These are phyloP conservation scores for Davidsoniella neocaledoniae DNA, from an alignment of 2,329 filamentous ascomycete species.

Conservation along the genomic window DNA sequence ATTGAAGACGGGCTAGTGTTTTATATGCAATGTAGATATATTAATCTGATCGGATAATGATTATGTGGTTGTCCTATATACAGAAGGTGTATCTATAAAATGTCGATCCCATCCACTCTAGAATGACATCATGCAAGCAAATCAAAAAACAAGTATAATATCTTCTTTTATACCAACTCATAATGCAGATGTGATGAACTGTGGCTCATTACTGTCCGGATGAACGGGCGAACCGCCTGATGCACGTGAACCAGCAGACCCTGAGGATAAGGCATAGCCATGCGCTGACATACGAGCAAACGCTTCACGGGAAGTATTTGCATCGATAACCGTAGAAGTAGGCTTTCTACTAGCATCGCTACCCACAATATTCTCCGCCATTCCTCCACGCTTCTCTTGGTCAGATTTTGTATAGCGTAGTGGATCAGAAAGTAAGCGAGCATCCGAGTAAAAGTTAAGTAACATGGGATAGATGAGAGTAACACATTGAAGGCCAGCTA, in stretches of 20 bases:
- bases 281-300: background rate
- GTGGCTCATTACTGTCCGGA: too few species aligned
- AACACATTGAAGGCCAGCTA: constrained; percentile 34
- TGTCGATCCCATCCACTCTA: too few species aligned
- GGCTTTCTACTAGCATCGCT: background rate
- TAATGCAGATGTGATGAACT: too few species aligned
- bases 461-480: constrained; percentile 33
- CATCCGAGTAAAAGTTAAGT: constrained; percentile 29
- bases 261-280: background rate
- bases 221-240: too few species aligned
- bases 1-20: background rate
- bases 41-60: too few species aligned
- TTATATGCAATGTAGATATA: background rate
- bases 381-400: background rate
- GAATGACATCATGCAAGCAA: too few species aligned
- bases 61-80: too few species aligned
- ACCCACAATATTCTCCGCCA: background rate
- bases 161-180: too few species aligned
- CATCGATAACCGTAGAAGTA: background rate
- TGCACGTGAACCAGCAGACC: background rate
- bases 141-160: too few species aligned
- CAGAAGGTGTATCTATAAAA: too few species aligned
- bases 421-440: constrained; percentile 26
- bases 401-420: background rate
- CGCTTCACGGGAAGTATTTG: background rate